phyloP scores from a whole-genome alignment of 169 alveolate species.

The Eimeria falciformis region DNA sequence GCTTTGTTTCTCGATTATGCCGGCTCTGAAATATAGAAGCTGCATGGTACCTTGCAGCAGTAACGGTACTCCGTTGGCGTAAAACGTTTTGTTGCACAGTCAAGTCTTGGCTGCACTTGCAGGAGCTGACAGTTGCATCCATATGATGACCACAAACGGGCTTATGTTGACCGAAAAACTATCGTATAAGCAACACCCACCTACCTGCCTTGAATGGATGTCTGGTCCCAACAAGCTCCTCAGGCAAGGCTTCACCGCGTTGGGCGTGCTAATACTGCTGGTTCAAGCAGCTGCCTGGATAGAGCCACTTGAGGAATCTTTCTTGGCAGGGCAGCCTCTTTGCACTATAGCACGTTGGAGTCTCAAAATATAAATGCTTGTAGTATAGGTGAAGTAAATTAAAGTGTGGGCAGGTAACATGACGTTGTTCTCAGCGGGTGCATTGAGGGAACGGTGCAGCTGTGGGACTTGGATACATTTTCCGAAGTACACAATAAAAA shows the following conservation, averaged over 20 bases:
- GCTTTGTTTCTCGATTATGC: background rate
- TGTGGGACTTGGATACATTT: conserved; percentile 50
- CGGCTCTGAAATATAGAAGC: background rate
- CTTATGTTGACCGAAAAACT: conserved; percentile 49
- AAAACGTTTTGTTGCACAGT: background rate
- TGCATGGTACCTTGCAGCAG: background rate
- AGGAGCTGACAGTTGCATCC: conserved; percentile 57
- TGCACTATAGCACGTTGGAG: too few species aligned
- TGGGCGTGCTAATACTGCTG: too few species aligned
- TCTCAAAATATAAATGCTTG: too few species aligned
- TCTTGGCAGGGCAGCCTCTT: too few species aligned
- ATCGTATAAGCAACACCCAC: conserved; percentile 59
- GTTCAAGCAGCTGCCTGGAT: too few species aligned
- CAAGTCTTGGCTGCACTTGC: background rate
- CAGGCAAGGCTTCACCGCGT: conserved; percentile 11
- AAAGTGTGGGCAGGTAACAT: too few species aligned
- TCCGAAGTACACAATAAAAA: conserved; percentile 48
- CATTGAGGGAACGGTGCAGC: conserved; percentile 28
- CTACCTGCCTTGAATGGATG: conserved; percentile 65
- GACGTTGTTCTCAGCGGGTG: conserved; percentile 50
- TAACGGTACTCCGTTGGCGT: background rate
- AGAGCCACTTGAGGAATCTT: too few species aligned
- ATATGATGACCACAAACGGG: conserved; percentile 63
- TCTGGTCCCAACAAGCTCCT: conserved; percentile 59
- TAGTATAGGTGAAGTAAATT: too few species aligned